phyloP scores from a whole-genome alignment of 2,329 filamentous ascomycete species.

The Falciphora oryzae region DNA sequence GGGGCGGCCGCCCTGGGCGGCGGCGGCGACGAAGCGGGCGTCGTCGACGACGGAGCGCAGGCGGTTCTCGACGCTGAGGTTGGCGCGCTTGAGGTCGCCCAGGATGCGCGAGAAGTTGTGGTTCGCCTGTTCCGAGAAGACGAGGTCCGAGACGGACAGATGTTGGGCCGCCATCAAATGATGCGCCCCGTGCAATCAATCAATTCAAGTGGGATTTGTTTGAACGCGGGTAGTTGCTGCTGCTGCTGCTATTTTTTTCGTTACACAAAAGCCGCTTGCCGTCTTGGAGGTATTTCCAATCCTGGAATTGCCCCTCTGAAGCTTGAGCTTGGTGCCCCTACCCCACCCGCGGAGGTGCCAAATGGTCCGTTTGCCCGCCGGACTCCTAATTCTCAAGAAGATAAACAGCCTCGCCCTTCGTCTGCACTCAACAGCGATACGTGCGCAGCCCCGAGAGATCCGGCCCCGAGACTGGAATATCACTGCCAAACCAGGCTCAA shows the following conservation, averaged over 20 bases:
- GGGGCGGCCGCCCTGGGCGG: conserved; percentile 49
- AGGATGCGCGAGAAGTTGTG: conserved; percentile 66
- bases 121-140: conserved; percentile 46
- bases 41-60: conserved; percentile 74
- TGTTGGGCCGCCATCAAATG: conserved; percentile 2
- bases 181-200: too few relatives aligned
- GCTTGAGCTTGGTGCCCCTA: not conserved
- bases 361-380: too few relatives aligned
- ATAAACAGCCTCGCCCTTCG: not conserved
- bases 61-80: conserved; percentile 75
- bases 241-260: not conserved
- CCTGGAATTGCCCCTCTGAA: too few relatives aligned
- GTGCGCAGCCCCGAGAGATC: not conserved
- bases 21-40: conserved; percentile 61
- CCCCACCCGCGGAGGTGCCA: not conserved
- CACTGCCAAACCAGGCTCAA: not conserved
- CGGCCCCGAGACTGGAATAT: not conserved
- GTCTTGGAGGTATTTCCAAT: not conserved
- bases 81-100: conserved; percentile 66
- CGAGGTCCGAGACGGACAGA: conserved; percentile 27
- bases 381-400: too few relatives aligned
- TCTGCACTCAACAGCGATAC: not conserved
- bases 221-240: not conserved
- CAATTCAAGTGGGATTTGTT: not conserved
- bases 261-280: not conserved